These are phyloP conservation scores for Auricularia cornea DNA, from an alignment of 768 basidiomycete genomes.

Conservation along the genomic window DNA sequence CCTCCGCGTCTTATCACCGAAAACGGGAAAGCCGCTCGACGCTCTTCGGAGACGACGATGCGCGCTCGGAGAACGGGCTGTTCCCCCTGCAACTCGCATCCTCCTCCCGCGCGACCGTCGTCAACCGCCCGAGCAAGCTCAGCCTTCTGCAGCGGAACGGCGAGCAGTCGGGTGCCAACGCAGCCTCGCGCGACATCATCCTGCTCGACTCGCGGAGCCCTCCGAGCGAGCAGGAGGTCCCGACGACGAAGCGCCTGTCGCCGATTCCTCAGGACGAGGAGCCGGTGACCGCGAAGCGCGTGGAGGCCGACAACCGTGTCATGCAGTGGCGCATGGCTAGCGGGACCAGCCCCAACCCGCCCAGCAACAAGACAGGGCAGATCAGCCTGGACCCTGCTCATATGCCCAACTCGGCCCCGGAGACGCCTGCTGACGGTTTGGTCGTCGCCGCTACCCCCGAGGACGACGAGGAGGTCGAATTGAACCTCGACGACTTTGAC, in stretches of 20 bases:
- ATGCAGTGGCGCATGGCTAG: constrained; percentile 60
- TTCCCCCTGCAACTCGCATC: background rate
- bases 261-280: constrained; percentile 58
- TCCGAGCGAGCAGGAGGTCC: background rate
- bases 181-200: background rate
- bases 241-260: constrained; percentile 33
- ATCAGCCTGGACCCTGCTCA: constrained; percentile 44
- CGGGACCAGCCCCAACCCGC: constrained; percentile 26
- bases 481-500: constrained; percentile 55
- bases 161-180: background rate
- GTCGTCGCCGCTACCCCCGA: constrained; percentile 12
- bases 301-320: constrained; percentile 47
- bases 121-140: background rate
- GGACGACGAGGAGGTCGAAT: constrained; percentile 28
- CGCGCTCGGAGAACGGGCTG: background rate
- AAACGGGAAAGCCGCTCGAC: constrained; percentile 48
- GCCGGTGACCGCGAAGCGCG: constrained; percentile 40
- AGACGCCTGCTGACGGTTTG: constrained; percentile 14
- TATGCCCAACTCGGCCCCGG: constrained; percentile 36
- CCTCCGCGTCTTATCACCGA: constrained; percentile 39
- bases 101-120: background rate
- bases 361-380: constrained; percentile 37
- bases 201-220: background rate
- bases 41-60: constrained; percentile 20
- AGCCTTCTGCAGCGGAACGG: background rate